Evolutionary conservation across 2,329 filamentous ascomycete species (phyloP).

Genomic region (Ceratocystis diversiconidia): DNA sequence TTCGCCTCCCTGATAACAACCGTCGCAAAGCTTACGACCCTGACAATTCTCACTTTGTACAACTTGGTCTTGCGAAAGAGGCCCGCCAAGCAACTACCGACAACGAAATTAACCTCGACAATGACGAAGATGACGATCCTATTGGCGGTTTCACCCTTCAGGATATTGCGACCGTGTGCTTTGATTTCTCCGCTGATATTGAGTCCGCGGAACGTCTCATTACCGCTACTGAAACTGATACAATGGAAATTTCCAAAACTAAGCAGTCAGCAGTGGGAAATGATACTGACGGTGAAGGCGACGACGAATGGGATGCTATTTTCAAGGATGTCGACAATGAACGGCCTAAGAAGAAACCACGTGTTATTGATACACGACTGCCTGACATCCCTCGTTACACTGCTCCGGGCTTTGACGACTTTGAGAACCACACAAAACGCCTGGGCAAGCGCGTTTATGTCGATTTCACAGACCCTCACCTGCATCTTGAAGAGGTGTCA

Average conservation of each 20-base stretch:
- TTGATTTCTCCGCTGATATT: slow-evolving; percentile 19
- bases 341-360: slow-evolving; percentile 52
- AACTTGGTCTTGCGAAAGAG: slow-evolving; percentile 28
- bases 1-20: slow-evolving; percentile 46
- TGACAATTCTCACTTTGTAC: slow-evolving; percentile 23
- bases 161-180: slow-evolving; percentile 70
- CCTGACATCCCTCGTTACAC: slow-evolving; percentile 44
- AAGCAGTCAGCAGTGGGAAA: slow-evolving; percentile 18
- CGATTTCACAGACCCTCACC: slow-evolving; percentile 75
- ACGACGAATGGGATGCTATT: slow-evolving; percentile 47
- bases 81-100: slow-evolving; percentile 23
- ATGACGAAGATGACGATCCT: slow-evolving; percentile 45
- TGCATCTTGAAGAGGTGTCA: slow-evolving; percentile 68
- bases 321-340: slow-evolving; percentile 38
- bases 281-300: slow-evolving; percentile 21
- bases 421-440: slow-evolving; percentile 55
- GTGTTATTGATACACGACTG: slow-evolving; percentile 43
- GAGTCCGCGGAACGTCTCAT: slow-evolving; percentile 18
- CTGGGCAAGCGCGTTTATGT: slow-evolving; percentile 67
- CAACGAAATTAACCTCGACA: slow-evolving; percentile 34
- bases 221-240: slow-evolving; percentile 3
- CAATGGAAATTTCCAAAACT: background rate
- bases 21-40: slow-evolving; percentile 38
- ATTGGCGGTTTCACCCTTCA: slow-evolving; percentile 62
- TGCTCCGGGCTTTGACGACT: slow-evolving; percentile 66